Conservation (phyloP, 2,329 filamentous ascomycete genomes). For the Ploettnerulaceae sp. region DNA sequence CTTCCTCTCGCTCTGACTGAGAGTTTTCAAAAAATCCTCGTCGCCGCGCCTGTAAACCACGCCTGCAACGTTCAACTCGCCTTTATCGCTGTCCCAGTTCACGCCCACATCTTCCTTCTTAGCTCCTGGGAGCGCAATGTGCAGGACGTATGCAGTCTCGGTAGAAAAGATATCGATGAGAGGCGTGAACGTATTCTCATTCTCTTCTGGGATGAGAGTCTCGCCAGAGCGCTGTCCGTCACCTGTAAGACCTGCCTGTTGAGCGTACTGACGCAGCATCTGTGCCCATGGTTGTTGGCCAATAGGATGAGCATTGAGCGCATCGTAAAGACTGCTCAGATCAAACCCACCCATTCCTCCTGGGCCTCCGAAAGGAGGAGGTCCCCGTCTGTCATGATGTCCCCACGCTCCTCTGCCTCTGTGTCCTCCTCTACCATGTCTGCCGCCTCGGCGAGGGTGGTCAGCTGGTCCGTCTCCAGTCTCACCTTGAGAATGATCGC, state of each 20-base stretch:
- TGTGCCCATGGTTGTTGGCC: slow-evolving; percentile 26
- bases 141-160: slow-evolving; percentile 58
- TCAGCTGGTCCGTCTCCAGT: slow-evolving; percentile 10
- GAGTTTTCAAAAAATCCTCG: slow-evolving; percentile 60
- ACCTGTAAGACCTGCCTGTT: slow-evolving; percentile 22
- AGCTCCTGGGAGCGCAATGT: slow-evolving; percentile 70
- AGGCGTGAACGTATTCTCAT: slow-evolving; percentile 49
- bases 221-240: slow-evolving; percentile 23
- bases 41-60: slow-evolving; percentile 67
- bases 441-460: slow-evolving; percentile 1
- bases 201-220: slow-evolving; percentile 23
- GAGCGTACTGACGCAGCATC: slow-evolving; percentile 26
- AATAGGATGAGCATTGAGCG: slow-evolving; percentile 27
- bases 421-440: slow-evolving; percentile 12
- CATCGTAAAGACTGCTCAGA: slow-evolving; percentile 26
- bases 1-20: slow-evolving; percentile 60
- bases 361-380: slow-evolving; percentile 22
- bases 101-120: slow-evolving; percentile 75
- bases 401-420: slow-evolving; percentile 18
- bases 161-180: slow-evolving; percentile 75
- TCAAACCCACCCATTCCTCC: slow-evolving; percentile 27
- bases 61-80: slow-evolving; percentile 61
- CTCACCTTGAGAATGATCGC: slow-evolving; percentile 8
- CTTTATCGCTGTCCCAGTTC: slow-evolving; percentile 68
- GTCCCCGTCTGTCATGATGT: slow-evolving; percentile 20